Conservation (phyloP, 2,329 filamentous ascomycete species). For the Ophiostoma pallidulum region DNA sequence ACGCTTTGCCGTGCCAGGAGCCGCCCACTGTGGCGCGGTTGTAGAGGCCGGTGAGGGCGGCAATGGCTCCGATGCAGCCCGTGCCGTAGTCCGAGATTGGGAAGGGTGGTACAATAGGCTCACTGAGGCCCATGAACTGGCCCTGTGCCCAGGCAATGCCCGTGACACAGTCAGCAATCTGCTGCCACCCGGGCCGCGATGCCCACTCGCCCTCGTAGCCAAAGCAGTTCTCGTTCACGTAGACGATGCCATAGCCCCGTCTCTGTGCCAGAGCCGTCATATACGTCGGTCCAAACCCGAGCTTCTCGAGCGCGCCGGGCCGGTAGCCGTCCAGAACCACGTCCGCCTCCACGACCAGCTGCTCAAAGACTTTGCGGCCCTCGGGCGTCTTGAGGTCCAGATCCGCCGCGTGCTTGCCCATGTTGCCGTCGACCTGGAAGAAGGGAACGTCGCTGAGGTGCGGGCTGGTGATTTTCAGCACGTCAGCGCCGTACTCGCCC, state of each 20-base stretch:
- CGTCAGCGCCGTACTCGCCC: slow-evolving; percentile 35
- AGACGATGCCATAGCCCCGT: slow-evolving; percentile 35
- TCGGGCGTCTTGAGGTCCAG: slow-evolving; percentile 38
- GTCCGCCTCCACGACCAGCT: slow-evolving; percentile 36
- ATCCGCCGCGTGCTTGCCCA: slow-evolving; percentile 36
- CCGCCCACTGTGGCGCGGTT: slow-evolving; percentile 53
- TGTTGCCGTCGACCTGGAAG: slow-evolving; percentile 32
- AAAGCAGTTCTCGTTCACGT: slow-evolving; percentile 42
- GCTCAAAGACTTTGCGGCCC: slow-evolving; percentile 43
- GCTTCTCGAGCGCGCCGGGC: slow-evolving; percentile 31
- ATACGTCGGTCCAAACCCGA: slow-evolving; percentile 32
- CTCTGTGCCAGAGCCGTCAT: slow-evolving; percentile 30
- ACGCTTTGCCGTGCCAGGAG: slow-evolving; percentile 55
- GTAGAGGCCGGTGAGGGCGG: slow-evolving; percentile 54
- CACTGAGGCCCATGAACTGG: slow-evolving; percentile 48
- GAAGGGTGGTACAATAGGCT: slow-evolving; percentile 57
- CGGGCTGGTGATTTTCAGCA: slow-evolving; percentile 35
- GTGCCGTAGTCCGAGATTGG: slow-evolving; percentile 60
- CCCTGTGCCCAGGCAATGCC: slow-evolving; percentile 54
- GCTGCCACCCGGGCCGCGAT: slow-evolving; percentile 40
- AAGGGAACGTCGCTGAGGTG: slow-evolving; percentile 33
- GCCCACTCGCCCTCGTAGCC: slow-evolving; percentile 45
- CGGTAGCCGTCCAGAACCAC: slow-evolving; percentile 46
- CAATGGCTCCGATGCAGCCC: slow-evolving; percentile 61
- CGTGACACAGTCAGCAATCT: slow-evolving; percentile 44